Base-by-base conservation (phyloP, 208 protist species). In the Herpetomonas samuelpessoai region DNA sequence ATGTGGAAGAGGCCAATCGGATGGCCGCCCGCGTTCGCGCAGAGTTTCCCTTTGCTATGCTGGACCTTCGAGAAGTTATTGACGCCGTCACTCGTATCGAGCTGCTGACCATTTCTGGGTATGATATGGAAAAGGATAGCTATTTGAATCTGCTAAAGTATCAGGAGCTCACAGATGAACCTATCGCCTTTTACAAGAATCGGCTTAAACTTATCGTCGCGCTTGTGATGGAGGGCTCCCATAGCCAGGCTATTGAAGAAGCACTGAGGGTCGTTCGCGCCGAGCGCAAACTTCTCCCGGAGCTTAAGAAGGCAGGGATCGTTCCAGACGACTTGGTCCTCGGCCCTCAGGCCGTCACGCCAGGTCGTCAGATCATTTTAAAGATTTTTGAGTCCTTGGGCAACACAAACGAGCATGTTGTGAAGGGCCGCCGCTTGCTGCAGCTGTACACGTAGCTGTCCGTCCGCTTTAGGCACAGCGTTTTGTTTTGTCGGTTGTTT, bases 41-140 rank as follows among this genome's bases (percentile, higher is more conserved):
- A 18, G 76, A 88, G 53, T 95, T 82, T 57, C 85, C 88, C 10
- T 92, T 71, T 61, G 85, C 88, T 1, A 78, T 79, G 45, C 54
- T 74, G 26, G 83, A 95, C 53, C 63, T 95, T 22, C 78, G 71
- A 10, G 63, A 79, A 29, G 88, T 95, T 27, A 76, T 83, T 0
- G 83, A 88, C 65, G 86, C 86, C 12, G 77, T 95, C 29, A 80
- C 83, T 24, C 85, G 88, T 25, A 86, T 95, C 46, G 88, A 95
- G 52, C 57, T 95, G n/a, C 69, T 95, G 24, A 52, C 70, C 46
- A 0, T 92, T 19, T 68, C 76, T 0, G 73, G 78, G 25, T 92
- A 85, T 58, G 80, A 86, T 25, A 66, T 86, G 16, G 79, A 88
- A 25, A 90, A 79, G 57, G 88, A 95, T 61, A 91, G 73, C 60